These are phyloP conservation scores for Aspergillus brunneoviolaceus DNA, from an alignment of 2,329 filamentous ascomycete species.

Conservation along the genomic window DNA sequence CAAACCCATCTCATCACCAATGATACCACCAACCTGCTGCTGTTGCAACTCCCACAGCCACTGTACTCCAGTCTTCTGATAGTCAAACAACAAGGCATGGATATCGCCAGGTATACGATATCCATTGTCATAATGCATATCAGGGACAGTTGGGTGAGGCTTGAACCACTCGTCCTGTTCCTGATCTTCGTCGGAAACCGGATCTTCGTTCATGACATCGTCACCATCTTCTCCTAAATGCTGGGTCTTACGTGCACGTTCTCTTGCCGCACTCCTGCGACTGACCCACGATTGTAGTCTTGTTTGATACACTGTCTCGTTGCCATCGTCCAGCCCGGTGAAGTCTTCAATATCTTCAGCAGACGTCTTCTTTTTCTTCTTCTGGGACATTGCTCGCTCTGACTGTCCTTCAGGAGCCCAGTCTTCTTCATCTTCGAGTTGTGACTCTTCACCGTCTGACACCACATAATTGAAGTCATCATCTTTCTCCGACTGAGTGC, in stretches of 20 bases:
- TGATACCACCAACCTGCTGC: conserved; percentile 87
- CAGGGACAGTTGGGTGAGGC: conserved; percentile 78
- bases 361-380: conserved; percentile 31
- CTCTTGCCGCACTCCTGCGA: conserved; percentile 61
- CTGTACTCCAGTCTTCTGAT: conserved; percentile 94
- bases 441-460: conserved; percentile 28
- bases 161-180: conserved; percentile 69
- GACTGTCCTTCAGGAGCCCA: conserved; percentile 33
- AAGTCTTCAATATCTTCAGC: conserved; percentile 54
- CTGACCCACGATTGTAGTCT: conserved; percentile 74
- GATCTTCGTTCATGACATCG: conserved; percentile 16
- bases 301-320: conserved; percentile 75
- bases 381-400: conserved; percentile 16
- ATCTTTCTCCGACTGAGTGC: conserved; percentile 30
- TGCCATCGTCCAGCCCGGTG: conserved; percentile 77
- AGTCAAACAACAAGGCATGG: conserved; percentile 87
- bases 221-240: conserved; percentile 26
- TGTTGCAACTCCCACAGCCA: conserved; percentile 93
- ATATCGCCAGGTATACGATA: conserved; percentile 89
- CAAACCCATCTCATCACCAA: conserved; percentile 98
- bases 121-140: conserved; percentile 71
- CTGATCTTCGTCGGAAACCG: conserved; percentile 42
- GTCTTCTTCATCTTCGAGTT: conserved; percentile 38
- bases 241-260: conserved; percentile 36
- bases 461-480: conserved; percentile 37